A percentile compares a stretch with the other conserved stretches of the same genome.
phyloP scores from a whole-genome alignment of 805 yeast genomes.

The Candida ovalis region DNA sequence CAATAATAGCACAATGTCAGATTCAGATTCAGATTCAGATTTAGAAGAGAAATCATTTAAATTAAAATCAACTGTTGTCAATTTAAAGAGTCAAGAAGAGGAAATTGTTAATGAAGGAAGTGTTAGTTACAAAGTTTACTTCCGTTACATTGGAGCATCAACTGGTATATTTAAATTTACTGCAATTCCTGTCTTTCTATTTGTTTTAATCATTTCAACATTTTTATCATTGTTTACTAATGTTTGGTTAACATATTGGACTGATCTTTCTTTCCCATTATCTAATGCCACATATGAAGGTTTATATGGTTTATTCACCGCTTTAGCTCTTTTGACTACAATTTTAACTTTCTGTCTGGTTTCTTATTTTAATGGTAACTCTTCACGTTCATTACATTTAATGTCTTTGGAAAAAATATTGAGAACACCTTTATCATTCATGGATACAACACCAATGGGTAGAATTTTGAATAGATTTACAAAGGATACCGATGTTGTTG shows the following conservation, averaged over 20 bases:
- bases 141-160: conserved; percentile 49
- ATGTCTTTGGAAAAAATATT: conserved; percentile 57
- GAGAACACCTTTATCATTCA: conserved; percentile 75
- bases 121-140: conserved; percentile 43
- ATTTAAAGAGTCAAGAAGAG: not conserved
- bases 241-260: conserved; percentile 84
- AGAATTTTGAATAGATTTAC: conserved; percentile 81
- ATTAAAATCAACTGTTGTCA: not conserved
- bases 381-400: conserved; percentile 55
- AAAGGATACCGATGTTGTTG: conserved; percentile 79
- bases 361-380: conserved; percentile 47
- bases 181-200: conserved; percentile 13
- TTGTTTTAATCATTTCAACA: conserved; percentile 32
- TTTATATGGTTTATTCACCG: conserved; percentile 56
- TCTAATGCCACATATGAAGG: conserved; percentile 64
- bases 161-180: conserved; percentile 40
- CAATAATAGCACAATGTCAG: not conserved
- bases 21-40: not conserved
- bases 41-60: conserved; percentile 26
- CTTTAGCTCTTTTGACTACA: conserved; percentile 42
- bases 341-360: conserved; percentile 41
- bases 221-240: conserved; percentile 55
- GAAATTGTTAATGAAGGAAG: conserved; percentile 8
- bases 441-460: conserved; percentile 87
- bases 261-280: conserved; percentile 44